A percentile compares a stretch with the other conserved stretches of the same genome.
Evolutionary conservation across 441 rosid genomes (phyloP).

Genomic region (Geranium incanum): DNA sequence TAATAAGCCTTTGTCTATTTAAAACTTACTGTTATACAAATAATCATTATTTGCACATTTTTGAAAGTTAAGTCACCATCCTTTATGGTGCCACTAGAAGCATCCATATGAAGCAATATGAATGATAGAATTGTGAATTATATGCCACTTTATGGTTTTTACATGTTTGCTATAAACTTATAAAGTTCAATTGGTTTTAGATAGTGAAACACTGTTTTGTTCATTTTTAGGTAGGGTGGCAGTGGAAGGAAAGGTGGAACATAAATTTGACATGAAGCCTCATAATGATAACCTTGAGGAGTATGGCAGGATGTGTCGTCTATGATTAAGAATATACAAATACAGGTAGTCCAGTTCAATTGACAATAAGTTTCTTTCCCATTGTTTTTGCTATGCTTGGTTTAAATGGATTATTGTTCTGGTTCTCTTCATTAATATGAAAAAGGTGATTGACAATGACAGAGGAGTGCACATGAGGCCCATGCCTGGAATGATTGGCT

Average conservation of each 20-base stretch:
- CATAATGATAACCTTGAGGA: conserved; percentile 48
- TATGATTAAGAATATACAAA: conserved; percentile 51
- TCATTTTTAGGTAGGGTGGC: conserved; percentile 30
- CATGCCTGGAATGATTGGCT: conserved; percentile 38
- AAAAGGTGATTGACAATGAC: conserved; percentile 54
- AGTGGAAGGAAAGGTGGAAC: conserved; percentile 46
- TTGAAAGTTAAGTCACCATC: neutral
- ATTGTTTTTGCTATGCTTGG: neutral
- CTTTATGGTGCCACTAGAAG: neutral
- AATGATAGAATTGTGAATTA: neutral
- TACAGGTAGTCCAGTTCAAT: conserved; percentile 30
- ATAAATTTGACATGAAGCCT: conserved; percentile 66
- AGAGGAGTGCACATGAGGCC: conserved; percentile 57
- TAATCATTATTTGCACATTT: neutral
- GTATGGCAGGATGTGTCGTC: conserved; percentile 54
- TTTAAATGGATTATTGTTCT: conserved; percentile 16
- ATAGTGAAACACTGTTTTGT: neutral
- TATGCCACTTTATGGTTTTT: neutral
- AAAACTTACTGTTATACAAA: neutral
- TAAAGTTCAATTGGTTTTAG: neutral
- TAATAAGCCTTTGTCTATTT: too few species aligned
- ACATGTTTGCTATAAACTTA: neutral
- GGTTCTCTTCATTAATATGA: conserved; percentile 13
- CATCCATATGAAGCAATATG: neutral
- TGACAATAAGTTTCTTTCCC: neutral